phyloP scores from a whole-genome alignment of 208 protist genomes.

The Strigomonas galati region DNA sequence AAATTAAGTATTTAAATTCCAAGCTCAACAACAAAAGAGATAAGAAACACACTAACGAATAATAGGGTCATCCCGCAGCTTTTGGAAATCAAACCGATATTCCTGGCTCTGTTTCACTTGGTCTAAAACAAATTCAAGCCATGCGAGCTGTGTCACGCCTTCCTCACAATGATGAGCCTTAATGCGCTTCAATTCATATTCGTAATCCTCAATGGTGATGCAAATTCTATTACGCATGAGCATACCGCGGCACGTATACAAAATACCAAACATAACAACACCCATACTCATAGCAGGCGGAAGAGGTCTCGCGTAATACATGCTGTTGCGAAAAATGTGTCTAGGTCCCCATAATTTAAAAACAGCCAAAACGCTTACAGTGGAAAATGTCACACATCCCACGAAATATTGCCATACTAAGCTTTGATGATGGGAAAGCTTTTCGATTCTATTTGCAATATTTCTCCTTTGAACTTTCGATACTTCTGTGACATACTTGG shows the following conservation, averaged over 20 bases:
- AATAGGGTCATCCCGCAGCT: conserved; percentile 41
- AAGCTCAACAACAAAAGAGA: no score
- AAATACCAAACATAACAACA: conserved; percentile 74
- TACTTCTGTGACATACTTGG: conserved; percentile 76
- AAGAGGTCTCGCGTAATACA: conserved; percentile 83
- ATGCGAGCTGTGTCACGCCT: conserved; percentile 82
- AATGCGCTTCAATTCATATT: conserved; percentile 90
- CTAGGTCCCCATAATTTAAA: conserved; percentile 87
- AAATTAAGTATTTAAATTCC: background rate
- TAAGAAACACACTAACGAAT: conserved; percentile 1
- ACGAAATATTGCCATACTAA: conserved; percentile 81
- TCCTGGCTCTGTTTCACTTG: conserved; percentile 82
- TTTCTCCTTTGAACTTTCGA: conserved; percentile 62
- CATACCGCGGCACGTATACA: conserved; percentile 85
- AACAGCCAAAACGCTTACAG: conserved; percentile 43
- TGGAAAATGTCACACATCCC: conserved; percentile 65
- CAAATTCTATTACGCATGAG: conserved; percentile 85
- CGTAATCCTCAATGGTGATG: conserved; percentile 90
- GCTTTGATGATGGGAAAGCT: conserved; percentile 63
- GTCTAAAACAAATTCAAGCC: conserved; percentile 87
- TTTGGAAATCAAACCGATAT: conserved; percentile 81
- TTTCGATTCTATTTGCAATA: conserved; percentile 70
- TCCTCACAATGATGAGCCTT: conserved; percentile 87
- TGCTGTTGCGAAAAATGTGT: conserved; percentile 89
- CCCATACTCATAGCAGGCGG: conserved; percentile 86